These are phyloP conservation scores for Suillus spraguei DNA, from an alignment of 768 basidiomycete species.

Conservation along the genomic window DNA sequence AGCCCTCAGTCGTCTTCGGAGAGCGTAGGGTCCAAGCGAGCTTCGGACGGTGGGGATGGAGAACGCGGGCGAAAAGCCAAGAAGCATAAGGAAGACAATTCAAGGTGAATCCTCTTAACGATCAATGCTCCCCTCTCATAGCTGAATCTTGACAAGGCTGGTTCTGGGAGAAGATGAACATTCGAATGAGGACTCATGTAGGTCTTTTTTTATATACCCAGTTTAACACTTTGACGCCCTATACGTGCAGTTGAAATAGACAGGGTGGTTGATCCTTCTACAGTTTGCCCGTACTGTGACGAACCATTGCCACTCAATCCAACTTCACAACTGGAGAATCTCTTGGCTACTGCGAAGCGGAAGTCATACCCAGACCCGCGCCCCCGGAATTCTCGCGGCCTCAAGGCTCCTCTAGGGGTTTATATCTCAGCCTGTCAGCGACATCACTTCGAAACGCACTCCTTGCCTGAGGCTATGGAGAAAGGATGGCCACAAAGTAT, in stretches of 20 bases:
- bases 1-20: slow-evolving; percentile 23
- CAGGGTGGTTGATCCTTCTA: slow-evolving; percentile 59
- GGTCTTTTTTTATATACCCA: slow-evolving; percentile 15
- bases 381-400: slow-evolving; percentile 66
- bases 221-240: slow-evolving; percentile 8
- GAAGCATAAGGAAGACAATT: slow-evolving; percentile 34
- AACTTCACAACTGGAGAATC: slow-evolving; percentile 55
- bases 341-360: slow-evolving; percentile 52
- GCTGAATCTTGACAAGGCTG: background rate
- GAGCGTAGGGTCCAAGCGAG: slow-evolving; percentile 28
- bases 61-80: slow-evolving; percentile 31
- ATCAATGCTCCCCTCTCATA: background rate
- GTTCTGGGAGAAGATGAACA: background rate
- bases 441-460: slow-evolving; percentile 74
- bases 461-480: slow-evolving; percentile 68
- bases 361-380: slow-evolving; percentile 66
- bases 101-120: slow-evolving; percentile 15
- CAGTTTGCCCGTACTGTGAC: slow-evolving; percentile 83
- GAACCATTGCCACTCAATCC: slow-evolving; percentile 62
- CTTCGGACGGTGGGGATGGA: slow-evolving; percentile 35
- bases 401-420: slow-evolving; percentile 48
- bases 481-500: slow-evolving; percentile 81
- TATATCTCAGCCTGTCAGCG: slow-evolving; percentile 76
- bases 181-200: slow-evolving; percentile 45
- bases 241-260: slow-evolving; percentile 49